phyloP scores from a whole-genome alignment of 2,329 filamentous ascomycete species.

The Pseudogymnoascus pannorum region DNA sequence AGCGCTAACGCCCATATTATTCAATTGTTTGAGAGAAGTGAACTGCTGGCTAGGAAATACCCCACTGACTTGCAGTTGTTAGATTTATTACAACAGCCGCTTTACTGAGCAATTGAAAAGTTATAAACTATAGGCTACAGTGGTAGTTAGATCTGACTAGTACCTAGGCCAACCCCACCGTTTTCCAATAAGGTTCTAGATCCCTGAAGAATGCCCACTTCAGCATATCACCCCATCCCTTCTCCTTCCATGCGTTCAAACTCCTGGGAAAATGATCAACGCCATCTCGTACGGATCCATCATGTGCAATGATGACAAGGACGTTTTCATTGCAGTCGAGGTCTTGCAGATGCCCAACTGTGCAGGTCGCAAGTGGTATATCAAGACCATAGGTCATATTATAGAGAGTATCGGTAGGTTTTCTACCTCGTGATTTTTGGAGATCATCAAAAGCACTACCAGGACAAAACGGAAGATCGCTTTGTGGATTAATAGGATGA shows the following conservation, averaged over 20 bases:
- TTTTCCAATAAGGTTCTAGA: constrained; percentile 24
- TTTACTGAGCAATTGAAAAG: neutral
- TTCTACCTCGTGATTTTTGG: constrained; percentile 19
- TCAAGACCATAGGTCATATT: constrained; percentile 23
- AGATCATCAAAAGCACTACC: constrained; percentile 20
- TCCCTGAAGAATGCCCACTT: constrained; percentile 42
- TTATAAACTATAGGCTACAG: neutral
- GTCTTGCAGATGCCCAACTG: constrained; percentile 35
- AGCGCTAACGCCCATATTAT: too few relatives aligned
- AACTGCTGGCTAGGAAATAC: too few relatives aligned
- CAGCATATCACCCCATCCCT: constrained; percentile 35
- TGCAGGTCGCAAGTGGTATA: constrained; percentile 19
- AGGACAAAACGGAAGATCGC: constrained; percentile 16
- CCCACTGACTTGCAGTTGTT: too few relatives aligned
- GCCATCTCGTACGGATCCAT: constrained; percentile 33
- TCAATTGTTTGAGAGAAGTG: too few relatives aligned
- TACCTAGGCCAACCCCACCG: neutral
- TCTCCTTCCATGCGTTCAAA: constrained; percentile 37
- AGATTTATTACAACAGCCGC: neutral
- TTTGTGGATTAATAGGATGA: constrained; percentile 27
- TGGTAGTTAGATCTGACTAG: neutral
- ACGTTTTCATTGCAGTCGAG: constrained; percentile 36
- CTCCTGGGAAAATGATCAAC: constrained; percentile 40
- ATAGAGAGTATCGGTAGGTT: constrained; percentile 20
- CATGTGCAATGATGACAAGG: constrained; percentile 38